Conservation (phyloP, 1,139 yeast genomes). For the Eremothecium gossypii region DNA sequence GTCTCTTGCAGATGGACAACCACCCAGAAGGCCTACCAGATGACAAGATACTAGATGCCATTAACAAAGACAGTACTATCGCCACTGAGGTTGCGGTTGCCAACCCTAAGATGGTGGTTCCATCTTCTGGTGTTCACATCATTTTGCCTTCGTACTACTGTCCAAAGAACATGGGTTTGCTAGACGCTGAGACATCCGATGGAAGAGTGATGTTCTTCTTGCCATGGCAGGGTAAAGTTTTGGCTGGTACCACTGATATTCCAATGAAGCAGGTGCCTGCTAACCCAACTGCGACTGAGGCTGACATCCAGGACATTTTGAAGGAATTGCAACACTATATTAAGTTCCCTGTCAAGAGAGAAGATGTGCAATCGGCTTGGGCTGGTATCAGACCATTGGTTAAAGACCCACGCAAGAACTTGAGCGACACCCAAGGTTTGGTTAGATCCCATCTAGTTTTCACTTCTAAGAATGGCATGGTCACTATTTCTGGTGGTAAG, state of each 20-base stretch:
- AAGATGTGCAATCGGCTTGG: slow-evolving; percentile 93
- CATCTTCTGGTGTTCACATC: slow-evolving; percentile 84
- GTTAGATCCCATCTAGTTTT: slow-evolving; percentile 85
- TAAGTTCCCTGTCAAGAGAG: slow-evolving; percentile 79
- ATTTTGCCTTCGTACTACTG: slow-evolving; percentile 89
- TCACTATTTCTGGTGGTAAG: slow-evolving; percentile 93
- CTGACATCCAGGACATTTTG: slow-evolving; percentile 81
- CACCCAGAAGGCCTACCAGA: slow-evolving; percentile 60
- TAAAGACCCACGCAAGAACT: slow-evolving; percentile 64
- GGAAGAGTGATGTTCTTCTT: slow-evolving; percentile 95
- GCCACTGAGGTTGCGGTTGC: slow-evolving; percentile 22
- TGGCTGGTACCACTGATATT: slow-evolving; percentile 94
- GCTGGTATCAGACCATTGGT: slow-evolving; percentile 94
- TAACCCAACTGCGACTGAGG: slow-evolving; percentile 81
- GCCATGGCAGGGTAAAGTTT: slow-evolving; percentile 97
- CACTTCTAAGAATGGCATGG: slow-evolving; percentile 60
- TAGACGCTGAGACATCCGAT: slow-evolving; percentile 88
- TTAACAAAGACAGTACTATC: slow-evolving; percentile 13
- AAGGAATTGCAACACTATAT: slow-evolving; percentile 83
- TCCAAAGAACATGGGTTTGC: slow-evolving; percentile 77
- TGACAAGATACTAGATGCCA: slow-evolving; percentile 32
- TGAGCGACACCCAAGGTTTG: slow-evolving; percentile 62
- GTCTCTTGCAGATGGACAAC: slow-evolving; percentile 77
- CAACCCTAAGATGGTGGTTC: slow-evolving; percentile 74
- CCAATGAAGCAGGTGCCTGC: slow-evolving; percentile 67